These are phyloP conservation scores for Corymbia maculata DNA, from an alignment of 345 rosid genomes.

Conservation along the genomic window DNA sequence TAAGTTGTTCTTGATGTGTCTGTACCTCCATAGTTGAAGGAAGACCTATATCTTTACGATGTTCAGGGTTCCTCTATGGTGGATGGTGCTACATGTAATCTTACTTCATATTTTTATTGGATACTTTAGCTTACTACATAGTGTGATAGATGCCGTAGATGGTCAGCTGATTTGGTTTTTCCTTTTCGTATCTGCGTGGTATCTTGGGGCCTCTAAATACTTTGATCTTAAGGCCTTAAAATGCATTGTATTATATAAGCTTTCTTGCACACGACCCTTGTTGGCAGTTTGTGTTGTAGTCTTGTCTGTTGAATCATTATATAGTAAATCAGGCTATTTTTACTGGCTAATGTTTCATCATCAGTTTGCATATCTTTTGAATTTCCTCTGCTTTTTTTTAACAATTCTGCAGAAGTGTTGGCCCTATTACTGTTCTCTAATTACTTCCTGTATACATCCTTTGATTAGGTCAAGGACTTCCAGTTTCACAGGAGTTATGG, in stretches of 20 bases:
- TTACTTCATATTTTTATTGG: neutral
- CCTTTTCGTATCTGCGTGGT: neutral
- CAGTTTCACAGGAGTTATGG: conserved; percentile 50
- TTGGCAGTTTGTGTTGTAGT: neutral
- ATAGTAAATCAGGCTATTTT: neutral
- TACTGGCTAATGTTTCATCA: neutral
- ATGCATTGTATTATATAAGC: neutral
- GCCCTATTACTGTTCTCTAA: neutral
- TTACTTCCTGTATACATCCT: neutral
- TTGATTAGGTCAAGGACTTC: conserved; percentile 63
- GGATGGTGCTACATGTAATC: neutral
- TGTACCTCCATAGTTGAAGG: neutral
- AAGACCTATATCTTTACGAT: neutral
- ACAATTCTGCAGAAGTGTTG: neutral
- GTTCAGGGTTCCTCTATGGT: neutral
- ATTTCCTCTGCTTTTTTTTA: neutral
- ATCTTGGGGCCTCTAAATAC: neutral
- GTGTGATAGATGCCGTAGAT: neutral
- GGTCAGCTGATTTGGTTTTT: neutral
- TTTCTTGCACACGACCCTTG: neutral
- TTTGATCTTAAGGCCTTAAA: neutral
- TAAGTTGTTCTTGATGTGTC: neutral
- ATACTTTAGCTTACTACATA: neutral
- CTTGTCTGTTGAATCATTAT: neutral
- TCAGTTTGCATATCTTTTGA: neutral